Evolutionary conservation across 139 green algal species (phyloP), one percentile per base, ranked within the genome.

Genomic region (Nannochloris sp.): DNA sequence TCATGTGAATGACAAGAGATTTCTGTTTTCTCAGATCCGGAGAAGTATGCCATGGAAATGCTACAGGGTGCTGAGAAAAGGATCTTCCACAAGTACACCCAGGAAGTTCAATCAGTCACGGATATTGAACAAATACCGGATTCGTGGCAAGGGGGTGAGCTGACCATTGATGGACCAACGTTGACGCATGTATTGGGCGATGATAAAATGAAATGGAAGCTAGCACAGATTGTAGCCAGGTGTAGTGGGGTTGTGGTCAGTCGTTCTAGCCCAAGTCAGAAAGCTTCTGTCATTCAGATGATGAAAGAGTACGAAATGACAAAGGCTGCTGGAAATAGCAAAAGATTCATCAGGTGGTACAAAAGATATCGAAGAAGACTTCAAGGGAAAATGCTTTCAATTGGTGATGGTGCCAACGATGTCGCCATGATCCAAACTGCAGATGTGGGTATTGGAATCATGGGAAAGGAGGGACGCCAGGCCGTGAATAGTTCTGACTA

Each of bases 341-440:
- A 49, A 14, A 67, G 74, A 2, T 44, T 75, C 12, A 12, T 50
- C 18, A 43, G 71, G 6, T 81, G 74, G 74, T 60, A 63, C 4
- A 31, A 14, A 36, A 60, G 67, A 37, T 72, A 72, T 55, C 14
- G 48, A 21, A 31, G 37, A 4, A 53, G 66, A 14, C 43, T 76
- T 24, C 67, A 72, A 55, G 71, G 69, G 29, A 85, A 90, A 9
- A 98, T 95, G 70, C 83, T 99, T 34, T 85, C 81, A 64, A 97
- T 98, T 18, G 93, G 93, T 3, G 93, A 98, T 70, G 93, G 93
- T 43, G 93, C 93, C 50, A 99, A 99, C 60, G 93, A 99, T 70
- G 93, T 99, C 49, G 88, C 87, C 64, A 99, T 99, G 93, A 70
- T 78, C 37, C 75, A 93, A 70, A 87, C 93, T 3, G 92, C 92